A percentile compares a stretch with the other conserved stretches of the same genome.
Evolutionary conservation across 1,139 yeast genomes (phyloP).

Genomic region (Nakaseomyces nivariensis): DNA sequence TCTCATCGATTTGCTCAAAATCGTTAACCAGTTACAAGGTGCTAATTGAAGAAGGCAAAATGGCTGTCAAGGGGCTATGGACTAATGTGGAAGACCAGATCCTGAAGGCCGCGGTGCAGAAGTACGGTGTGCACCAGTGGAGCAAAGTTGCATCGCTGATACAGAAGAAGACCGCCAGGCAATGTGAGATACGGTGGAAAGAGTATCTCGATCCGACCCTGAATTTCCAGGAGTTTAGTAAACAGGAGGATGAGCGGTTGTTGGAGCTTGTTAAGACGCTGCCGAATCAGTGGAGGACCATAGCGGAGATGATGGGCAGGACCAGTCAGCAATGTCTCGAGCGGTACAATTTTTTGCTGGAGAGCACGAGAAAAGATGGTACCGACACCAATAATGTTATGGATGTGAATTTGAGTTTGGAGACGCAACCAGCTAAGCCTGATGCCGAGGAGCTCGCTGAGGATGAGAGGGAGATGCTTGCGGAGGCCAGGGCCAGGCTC

Average conservation of each 20-base stretch:
- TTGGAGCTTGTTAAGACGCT: conserved; percentile 55
- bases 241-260: conserved; percentile 67
- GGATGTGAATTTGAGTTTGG: conserved; percentile 49
- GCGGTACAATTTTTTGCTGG: conserved; percentile 68
- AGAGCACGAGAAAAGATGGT: conserved; percentile 33
- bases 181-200: conserved; percentile 87
- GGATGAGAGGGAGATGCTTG: conserved; percentile 84
- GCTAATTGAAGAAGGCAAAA: neutral
- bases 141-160: conserved; percentile 80
- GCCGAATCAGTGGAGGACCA: conserved; percentile 93
- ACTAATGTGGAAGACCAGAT: conserved; percentile 85
- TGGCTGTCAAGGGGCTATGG: conserved; percentile 55
- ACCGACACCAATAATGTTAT: conserved; percentile 45
- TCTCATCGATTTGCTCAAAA: too few relatives aligned
- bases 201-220: conserved; percentile 79
- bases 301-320: conserved; percentile 69
- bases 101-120: conserved; percentile 79
- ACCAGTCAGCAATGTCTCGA: conserved; percentile 88
- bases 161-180: conserved; percentile 79
- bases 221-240: conserved; percentile 56
- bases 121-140: conserved; percentile 94
- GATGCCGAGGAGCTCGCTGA: conserved; percentile 74
- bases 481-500: conserved; percentile 85
- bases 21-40: neutral
- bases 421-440: conserved; percentile 74